Evolutionary conservation across 345 rosid genomes (phyloP).

Genomic region (Populus davidiana): DNA sequence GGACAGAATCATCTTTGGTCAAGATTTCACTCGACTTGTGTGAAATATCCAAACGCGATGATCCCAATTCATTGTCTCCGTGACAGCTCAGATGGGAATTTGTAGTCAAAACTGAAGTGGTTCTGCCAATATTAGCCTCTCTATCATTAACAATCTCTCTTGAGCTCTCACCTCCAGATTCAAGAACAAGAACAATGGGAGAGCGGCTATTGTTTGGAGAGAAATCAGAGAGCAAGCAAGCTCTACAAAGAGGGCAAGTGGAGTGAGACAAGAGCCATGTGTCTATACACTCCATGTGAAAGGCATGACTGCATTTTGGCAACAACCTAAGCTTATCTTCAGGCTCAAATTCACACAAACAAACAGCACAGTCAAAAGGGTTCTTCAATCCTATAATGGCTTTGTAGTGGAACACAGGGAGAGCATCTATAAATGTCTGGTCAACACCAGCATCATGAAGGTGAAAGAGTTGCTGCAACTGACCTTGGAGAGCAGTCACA

Average conservation of each 20-base stretch:
- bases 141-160: constrained; percentile 58
- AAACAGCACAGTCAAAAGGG: constrained; percentile 97
- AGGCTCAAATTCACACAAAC: constrained; percentile 85
- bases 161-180: constrained; percentile 85
- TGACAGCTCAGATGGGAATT: constrained; percentile 42
- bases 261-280: constrained; percentile 99
- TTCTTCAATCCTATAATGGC: constrained; percentile 71
- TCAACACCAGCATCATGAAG: constrained; percentile 96
- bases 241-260: constrained; percentile 95
- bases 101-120: constrained; percentile 37
- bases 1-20: constrained; percentile 26
- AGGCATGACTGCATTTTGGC: constrained; percentile 98
- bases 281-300: constrained; percentile 96
- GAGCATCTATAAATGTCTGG: constrained; percentile 91
- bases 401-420: constrained; percentile 83
- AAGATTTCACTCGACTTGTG: constrained; percentile 36
- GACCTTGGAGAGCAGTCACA: constrained; percentile 92
- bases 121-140: constrained; percentile 38
- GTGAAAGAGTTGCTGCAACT: constrained; percentile 88
- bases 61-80: constrained; percentile 42
- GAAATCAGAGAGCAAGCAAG: constrained; percentile 65
- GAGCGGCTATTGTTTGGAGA: constrained; percentile 43
- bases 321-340: constrained; percentile 90
- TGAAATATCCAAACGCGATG: constrained; percentile 37
- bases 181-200: constrained; percentile 75